Evolutionary conservation across 768 basidiomycete species (phyloP), one percentile per base, ranked within the genome.

Genomic region (Kondoa malvinella): DNA sequence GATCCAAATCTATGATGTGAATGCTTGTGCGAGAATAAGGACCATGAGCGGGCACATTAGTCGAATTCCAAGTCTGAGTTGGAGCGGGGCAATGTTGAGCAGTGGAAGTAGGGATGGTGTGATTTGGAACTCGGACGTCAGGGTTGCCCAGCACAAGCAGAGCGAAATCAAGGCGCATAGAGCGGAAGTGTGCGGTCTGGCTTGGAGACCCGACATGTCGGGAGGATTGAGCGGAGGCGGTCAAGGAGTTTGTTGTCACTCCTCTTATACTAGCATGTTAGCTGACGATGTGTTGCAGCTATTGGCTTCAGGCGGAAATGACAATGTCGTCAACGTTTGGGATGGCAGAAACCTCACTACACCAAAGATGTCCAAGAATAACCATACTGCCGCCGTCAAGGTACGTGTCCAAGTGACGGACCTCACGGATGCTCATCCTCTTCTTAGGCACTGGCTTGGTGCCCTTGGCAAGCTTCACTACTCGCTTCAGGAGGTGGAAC

Each of bases 301-400:
- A 25, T 81, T 99, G 27, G 94, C 94, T 0, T 91, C 89, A 71
- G 94, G 94, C 1, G 94, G 92, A 0, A 95, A 97, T 75, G 95
- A 97, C 77, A 96, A 97, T 71, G 91, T 95, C 25, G 92, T 97
- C 66, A 94, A 95, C 74, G 87, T 95, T 63, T 99, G 94, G 94
- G 94, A 99, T 72, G 88, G 86, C 3, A 82, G 88, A 66, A 73
- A 72, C 71, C 76, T 74, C 69, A 84, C 82, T 1, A 82, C 75
- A 77, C 75, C 90, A 0, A 91, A 90, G 75, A 92, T 89, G 88
- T 88, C 87, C 27, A 92, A 92, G 77, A 80, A 87, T 59, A 91
- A 89, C 75, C 91, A 94, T 76, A 88, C 87, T 0, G 91, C 90
- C 0, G 91, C 91, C 1, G 80, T 81, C 71, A 81, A 81, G 76